Conservation (phyloP, 495 filamentous ascomycete genomes). For the Platismatia glauca region DNA sequence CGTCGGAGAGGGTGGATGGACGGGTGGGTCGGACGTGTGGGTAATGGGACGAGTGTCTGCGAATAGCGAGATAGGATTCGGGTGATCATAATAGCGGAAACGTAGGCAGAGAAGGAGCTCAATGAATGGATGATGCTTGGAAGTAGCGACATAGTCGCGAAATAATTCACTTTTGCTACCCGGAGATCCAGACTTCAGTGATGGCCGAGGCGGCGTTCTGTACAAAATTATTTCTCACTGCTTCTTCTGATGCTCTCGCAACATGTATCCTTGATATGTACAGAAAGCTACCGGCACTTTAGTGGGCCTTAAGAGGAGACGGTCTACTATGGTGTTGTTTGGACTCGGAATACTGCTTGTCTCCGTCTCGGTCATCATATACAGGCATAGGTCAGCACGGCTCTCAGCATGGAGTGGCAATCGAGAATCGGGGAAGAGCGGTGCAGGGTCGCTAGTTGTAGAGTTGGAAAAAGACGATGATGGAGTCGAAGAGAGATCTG, state of each 20-base stretch:
- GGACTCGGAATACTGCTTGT: conserved; percentile 11
- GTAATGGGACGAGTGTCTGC: not conserved
- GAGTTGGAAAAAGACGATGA: not conserved
- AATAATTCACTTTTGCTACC: conserved; percentile 12
- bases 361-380: conserved; percentile 11
- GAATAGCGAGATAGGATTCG: conserved; percentile 4
- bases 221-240: no score
- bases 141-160: not conserved
- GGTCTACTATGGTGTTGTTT: conserved; percentile 11
- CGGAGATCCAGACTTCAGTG: conserved; percentile 9
- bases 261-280: no score
- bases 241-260: no score
- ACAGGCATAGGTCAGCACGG: conserved; percentile 5
- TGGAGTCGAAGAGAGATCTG: not conserved
- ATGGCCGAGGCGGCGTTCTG: no score
- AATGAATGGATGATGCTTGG: no score
- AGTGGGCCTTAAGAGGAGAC: not conserved
- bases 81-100: conserved; percentile 8
- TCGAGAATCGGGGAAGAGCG: not conserved
- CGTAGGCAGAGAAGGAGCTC: not conserved
- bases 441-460: not conserved
- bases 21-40: not conserved
- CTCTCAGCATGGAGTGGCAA: conserved; percentile 1
- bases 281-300: no score
- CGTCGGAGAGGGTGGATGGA: not conserved